Evolutionary conservation across 2,329 filamentous ascomycete genomes (phyloP), one percentile per base, ranked within the genome.

Genomic region (Pseudovirgaria hyperparasitica): DNA sequence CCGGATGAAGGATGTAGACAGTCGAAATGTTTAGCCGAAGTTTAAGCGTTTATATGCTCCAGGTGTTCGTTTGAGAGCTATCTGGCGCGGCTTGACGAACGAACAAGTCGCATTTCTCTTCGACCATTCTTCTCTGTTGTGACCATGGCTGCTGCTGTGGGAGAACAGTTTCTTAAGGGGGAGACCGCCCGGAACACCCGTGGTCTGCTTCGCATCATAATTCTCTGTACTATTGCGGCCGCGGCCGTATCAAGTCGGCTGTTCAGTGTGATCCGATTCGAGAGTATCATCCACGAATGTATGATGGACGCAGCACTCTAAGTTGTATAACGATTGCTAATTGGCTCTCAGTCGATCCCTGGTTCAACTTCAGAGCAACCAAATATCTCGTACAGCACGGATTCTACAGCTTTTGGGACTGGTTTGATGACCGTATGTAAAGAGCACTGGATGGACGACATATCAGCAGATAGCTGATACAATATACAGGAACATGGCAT

Each of bases 211-310:
- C 76, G 86, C 52, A 74, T 94, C 43, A 69, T 92, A 49, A 98
- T 98, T 61, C 74, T 98, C 45, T 70, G 67, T 49, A 73, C 87
- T 50, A 94, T 98, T 58, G 90, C 90, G 39, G 85, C 73, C 32
- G 86, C 90, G 36, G 85, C 87, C 41, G 72, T 96, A 50, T 74
- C 86, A 41, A 93, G 86, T 59, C 82, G 90, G 59, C 68, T 98
- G 42, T 98, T 98, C 70, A 94, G 85, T 48, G 90, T 98, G 41
- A 96, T 98, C 60, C 81, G 90, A 42, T 98, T 98, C 54, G 90
- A 98, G 63, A 93, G 84, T 63, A 98, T 98, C 51, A 98, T 98
- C 50, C 90, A 98, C 69, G 90, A 98, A 69, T 98, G 90, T 94
- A 55, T 60, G 85, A 78, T 37, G 29, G 21, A 27, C 26, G 21